Evolutionary conservation across 31 red algal genomes (phyloP).

Genomic region (Odonthalia washingtoniensis): DNA sequence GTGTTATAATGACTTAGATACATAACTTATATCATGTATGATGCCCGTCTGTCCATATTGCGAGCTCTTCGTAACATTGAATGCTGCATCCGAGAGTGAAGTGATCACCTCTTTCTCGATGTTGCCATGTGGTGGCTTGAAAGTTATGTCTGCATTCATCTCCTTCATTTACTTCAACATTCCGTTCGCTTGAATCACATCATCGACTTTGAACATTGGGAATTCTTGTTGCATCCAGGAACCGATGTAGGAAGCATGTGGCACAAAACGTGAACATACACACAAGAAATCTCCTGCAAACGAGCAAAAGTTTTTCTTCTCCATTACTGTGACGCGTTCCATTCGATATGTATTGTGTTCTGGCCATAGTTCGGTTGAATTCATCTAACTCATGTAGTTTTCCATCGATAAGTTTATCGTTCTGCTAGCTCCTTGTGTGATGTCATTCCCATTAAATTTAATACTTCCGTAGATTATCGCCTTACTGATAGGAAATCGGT

Average conservation of each 20-base stretch:
- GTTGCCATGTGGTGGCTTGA: not conserved
- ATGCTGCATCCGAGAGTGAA: not conserved
- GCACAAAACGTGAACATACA: not conserved
- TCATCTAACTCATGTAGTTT: not conserved
- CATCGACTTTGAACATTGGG: not conserved
- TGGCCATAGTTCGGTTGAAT: not conserved
- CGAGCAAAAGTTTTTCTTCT: not conserved
- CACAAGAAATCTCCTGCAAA: not conserved
- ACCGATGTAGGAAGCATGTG: not conserved
- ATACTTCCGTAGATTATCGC: not conserved
- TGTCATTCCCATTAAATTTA: constrained; percentile 12
- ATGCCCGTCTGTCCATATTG: not conserved
- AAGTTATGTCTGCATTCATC: too few relatives aligned
- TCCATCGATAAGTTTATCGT: not conserved
- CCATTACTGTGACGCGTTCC: not conserved
- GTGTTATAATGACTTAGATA: not conserved
- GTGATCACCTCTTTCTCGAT: not conserved
- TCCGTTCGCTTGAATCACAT: not conserved
- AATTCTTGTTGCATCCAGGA: not conserved
- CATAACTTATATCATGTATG: not conserved
- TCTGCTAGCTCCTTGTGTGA: not conserved
- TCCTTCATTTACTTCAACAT: not conserved
- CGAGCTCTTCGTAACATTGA: not conserved
- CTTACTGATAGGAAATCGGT: constrained; percentile 27
- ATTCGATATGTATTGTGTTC: not conserved